Evolutionary conservation across 305 asterid species (phyloP), one percentile per base, ranked within the genome.

Genomic region (Fraxinus platypoda): DNA sequence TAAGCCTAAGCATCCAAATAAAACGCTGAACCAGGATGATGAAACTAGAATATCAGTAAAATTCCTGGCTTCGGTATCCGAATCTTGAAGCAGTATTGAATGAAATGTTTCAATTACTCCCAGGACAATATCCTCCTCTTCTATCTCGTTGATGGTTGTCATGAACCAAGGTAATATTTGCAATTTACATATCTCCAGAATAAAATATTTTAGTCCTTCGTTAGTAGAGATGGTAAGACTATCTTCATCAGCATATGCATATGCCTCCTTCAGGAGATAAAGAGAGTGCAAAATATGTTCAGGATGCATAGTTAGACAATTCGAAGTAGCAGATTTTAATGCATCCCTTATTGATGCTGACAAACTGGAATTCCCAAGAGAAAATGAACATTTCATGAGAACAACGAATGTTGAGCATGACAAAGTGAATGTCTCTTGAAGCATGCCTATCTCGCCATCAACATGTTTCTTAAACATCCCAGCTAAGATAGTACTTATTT

Each of bases 211-310:
- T 76, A 92, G 82, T 80, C 90, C 97, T 80, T 81, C 70, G 54
- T 66, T 84, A 30, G 86, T 77, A 52, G 94, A 78, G 80, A 62
- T 80, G 6, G 89, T 75, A 74, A 70, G 76, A 52, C 78, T 84
- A 72, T 84, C 91, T 75, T 83, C 91, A 81, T 81, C 86, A 87
- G 86, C 90, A 84, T 86, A 91, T 73, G 87, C 88, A 85, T 87
- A 92, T 83, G 92, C 94, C 90, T 96, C 99, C 91, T 93, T 96
- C 86, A 94, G 86, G 81, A 96, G 93, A 90, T 90, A 91, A 87
- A 96, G 98, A 79, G 89, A 91, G 90, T 92, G 92, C 90, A 94
- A 76, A 71, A 93, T 76, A 82, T 94, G 90, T 85, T 87, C 90
- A 76, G 91, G 88, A 68, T 86, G 79, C 79, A 84, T 81, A 49